Base-by-base conservation (phyloP, 306 rosid genomes). In the Senna siamea region DNA sequence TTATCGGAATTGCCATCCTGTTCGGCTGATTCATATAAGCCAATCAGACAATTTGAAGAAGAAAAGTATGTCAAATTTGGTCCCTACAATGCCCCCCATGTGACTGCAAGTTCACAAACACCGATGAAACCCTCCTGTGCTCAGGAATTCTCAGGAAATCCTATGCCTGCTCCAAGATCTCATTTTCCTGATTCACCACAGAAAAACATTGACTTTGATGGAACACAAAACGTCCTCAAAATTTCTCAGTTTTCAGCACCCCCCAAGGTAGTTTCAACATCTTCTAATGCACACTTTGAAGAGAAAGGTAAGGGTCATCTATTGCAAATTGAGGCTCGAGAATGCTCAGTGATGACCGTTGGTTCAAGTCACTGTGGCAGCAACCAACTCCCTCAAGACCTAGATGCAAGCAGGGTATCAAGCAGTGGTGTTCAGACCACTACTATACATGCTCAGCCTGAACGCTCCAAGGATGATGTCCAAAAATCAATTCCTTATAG, bases 361-460 rank as follows among this genome's bases (percentile, higher is more conserved):
- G 96, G 95, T 17, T 88, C 90, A 17, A 93, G 98, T 80, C 84
- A 84, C 47, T 81, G 91, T 55, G 96, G 96, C 17, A 93, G 98
- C 80, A 93, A 90, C 74, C 96, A 85, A 51, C 70, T 90, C 72
- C 81, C 79, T 8, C 84, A 69, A 26, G 92, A 88, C 66, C 85
- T 32, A 5, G 93, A 85, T 65, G 69, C 57, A 54, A 86, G 92
- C 73, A 54, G 82, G 58, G 87, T 67, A 75, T 86, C 93, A 7
- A 85, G 87, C 81, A 84, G 74, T 53, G 84, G 83, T 64, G 85
- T 71, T 66, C 83, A 87, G 86, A 83, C 85, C 51, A 70, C 80
- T 76, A 79, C 74, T 67, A 66, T 86, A 51, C 81, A 88, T 15
- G 80, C 85, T 11, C 87, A 79, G 54, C 82, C 82, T 20, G 81